phyloP scores from a whole-genome alignment of 805 yeast genomes.

The Barnettozyma californica region DNA sequence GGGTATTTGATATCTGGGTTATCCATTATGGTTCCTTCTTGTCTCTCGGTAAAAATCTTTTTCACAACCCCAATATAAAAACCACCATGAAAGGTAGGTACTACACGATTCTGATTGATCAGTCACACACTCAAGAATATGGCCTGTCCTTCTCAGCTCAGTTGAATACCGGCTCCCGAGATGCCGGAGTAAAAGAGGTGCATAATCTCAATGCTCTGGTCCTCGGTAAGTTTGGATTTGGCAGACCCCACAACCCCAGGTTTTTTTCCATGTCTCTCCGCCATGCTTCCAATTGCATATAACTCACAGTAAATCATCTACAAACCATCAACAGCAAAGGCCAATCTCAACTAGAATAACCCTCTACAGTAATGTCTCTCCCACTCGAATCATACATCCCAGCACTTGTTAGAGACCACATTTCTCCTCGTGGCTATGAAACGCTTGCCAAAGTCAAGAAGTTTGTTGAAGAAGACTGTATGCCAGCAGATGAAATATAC shows the following conservation, averaged over 20 bases:
- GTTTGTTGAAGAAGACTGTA: slow-evolving; percentile 51
- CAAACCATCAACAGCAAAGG: not conserved
- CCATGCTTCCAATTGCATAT: not conserved
- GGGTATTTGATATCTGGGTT: no score
- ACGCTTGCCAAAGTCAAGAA: slow-evolving; percentile 34
- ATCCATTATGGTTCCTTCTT: no score
- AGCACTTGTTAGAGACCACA: slow-evolving; percentile 29
- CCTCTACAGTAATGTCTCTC: not conserved
- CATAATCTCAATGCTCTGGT: not conserved
- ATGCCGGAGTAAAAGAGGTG: not conserved
- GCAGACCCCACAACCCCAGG: not conserved
- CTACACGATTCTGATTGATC: no score
- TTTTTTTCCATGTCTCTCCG: not conserved
- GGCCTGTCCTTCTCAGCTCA: not conserved
- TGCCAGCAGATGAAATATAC: slow-evolving; percentile 50
- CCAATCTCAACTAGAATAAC: no score
- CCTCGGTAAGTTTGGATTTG: slow-evolving; percentile 33
- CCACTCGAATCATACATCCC: slow-evolving; percentile 27
- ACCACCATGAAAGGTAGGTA: no score
- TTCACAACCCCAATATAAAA: no score
- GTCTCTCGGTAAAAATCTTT: no score
- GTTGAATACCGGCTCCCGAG: not conserved
- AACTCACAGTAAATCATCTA: not conserved
- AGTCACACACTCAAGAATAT: no score
- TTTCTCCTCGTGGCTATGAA: slow-evolving; percentile 31